A percentile compares a stretch with the other conserved stretches of the same genome.
These are phyloP conservation scores for Protomyces inouyei DNA, from an alignment of 1,139 yeast species.

Conservation along the genomic window DNA sequence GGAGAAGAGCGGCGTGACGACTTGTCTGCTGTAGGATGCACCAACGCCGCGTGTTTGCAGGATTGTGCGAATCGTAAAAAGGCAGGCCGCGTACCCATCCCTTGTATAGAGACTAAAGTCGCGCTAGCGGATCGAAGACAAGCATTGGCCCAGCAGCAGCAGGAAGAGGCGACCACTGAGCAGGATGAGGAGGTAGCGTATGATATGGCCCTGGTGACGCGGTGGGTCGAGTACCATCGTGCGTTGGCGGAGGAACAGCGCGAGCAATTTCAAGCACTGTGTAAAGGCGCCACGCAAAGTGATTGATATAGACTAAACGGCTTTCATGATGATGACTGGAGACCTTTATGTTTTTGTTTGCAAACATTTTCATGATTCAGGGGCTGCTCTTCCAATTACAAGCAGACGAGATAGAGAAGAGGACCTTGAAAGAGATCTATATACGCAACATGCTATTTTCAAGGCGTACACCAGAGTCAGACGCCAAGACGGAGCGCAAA, in stretches of 20 bases:
- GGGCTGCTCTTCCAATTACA: too few relatives aligned
- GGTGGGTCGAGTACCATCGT: neutral
- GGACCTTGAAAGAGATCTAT: too few relatives aligned
- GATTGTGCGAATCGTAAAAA: neutral
- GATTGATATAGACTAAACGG: too few relatives aligned
- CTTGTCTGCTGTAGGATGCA: too few relatives aligned
- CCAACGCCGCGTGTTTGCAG: neutral
- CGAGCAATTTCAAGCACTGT: neutral
- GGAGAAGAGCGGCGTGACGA: neutral
- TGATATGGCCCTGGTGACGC: neutral
- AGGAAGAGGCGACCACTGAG: neutral
- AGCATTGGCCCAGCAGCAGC: neutral
- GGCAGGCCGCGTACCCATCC: neutral
- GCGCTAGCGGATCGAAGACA: conserved; percentile 1
- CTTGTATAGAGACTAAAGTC: neutral
- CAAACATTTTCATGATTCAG: too few relatives aligned
- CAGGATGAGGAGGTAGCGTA: neutral
- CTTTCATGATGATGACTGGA: too few relatives aligned
- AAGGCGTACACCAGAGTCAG: too few relatives aligned
- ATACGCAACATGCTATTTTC: too few relatives aligned
- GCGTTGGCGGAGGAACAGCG: neutral
- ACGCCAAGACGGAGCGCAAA: neutral
- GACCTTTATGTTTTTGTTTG: too few relatives aligned
- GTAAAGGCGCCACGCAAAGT: neutral
- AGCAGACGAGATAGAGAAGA: too few relatives aligned